Percentiles rank a stretch among this genome's conserved stretches.
Evolutionary conservation across 495 filamentous ascomycete species (phyloP).

Genomic region (Aspergillus kassunensis): DNA sequence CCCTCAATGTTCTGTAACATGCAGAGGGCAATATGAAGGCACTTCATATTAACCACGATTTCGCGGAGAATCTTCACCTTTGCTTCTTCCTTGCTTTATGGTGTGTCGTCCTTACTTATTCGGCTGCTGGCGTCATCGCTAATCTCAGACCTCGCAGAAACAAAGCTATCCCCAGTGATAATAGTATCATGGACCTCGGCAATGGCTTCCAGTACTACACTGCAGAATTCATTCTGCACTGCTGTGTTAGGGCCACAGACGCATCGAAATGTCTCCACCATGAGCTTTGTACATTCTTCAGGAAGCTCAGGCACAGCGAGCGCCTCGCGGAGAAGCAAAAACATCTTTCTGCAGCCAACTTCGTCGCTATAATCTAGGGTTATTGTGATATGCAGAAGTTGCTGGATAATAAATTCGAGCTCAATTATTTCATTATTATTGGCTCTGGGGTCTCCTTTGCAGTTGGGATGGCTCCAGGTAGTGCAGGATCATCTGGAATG

Average conservation of each 20-base stretch:
- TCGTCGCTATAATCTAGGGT: conserved; percentile 95
- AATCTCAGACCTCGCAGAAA: conserved; percentile 82
- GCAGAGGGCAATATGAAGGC: conserved; percentile 93
- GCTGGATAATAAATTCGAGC: conserved; percentile 91
- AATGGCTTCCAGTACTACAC: conserved; percentile 85
- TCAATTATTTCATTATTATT: conserved; percentile 80
- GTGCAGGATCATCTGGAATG: conserved; percentile 65
- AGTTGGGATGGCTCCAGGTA: conserved; percentile 52
- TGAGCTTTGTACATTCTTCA: conserved; percentile 86
- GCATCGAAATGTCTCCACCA: conserved; percentile 73
- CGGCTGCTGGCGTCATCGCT: conserved; percentile 54
- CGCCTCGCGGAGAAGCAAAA: conserved; percentile 76
- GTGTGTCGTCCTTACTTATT: conserved; percentile 40
- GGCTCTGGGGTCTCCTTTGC: conserved; percentile 53
- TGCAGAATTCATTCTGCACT: conserved; percentile 90
- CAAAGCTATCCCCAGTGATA: conserved; percentile 77
- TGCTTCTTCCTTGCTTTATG: conserved; percentile 65
- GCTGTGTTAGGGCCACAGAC: conserved; percentile 73
- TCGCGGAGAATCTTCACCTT: conserved; percentile 79
- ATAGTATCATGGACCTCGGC: conserved; percentile 95
- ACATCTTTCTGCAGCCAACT: conserved; percentile 92
- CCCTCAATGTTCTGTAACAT: conserved; percentile 91
- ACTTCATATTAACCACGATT: conserved; percentile 97
- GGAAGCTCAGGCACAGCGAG: conserved; percentile 83
- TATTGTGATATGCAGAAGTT: conserved; percentile 86